Evolutionary conservation across 768 basidiomycete species (phyloP).

Genomic region (Austroboletus festivus): DNA sequence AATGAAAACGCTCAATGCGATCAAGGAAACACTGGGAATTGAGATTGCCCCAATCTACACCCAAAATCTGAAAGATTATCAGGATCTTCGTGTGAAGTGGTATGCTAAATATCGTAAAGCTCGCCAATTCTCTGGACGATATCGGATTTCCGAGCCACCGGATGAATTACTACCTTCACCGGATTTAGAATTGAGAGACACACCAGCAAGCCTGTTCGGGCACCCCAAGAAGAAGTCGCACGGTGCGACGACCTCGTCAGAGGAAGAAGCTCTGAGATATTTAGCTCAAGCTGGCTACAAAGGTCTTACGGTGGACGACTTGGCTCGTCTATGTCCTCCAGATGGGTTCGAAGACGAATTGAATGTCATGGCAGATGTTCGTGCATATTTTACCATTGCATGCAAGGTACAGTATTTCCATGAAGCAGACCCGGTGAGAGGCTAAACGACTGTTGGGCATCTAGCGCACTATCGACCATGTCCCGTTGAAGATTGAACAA

Average conservation of each 20-base stretch:
- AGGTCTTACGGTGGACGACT: slow-evolving; percentile 19
- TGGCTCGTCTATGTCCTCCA: slow-evolving; percentile 23
- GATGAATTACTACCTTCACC: too few species aligned
- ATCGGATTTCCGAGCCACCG: background rate
- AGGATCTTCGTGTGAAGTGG: slow-evolving; percentile 24
- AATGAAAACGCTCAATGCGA: slow-evolving; percentile 15
- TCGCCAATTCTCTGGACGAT: background rate
- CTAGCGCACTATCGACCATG: slow-evolving; percentile 54
- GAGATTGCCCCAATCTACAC: slow-evolving; percentile 42
- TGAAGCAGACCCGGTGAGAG: background rate
- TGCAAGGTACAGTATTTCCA: slow-evolving; percentile 40
- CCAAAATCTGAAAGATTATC: slow-evolving; percentile 28
- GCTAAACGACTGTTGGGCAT: background rate
- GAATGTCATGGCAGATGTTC: slow-evolving; percentile 52
- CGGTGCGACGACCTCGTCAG: background rate
- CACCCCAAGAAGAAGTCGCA: too few species aligned
- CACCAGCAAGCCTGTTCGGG: too few species aligned
- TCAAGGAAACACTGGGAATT: slow-evolving; percentile 35
- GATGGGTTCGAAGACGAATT: slow-evolving; percentile 42
- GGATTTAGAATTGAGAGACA: too few species aligned
- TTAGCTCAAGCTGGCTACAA: slow-evolving; percentile 33
- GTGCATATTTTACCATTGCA: slow-evolving; percentile 55
- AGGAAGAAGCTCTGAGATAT: slow-evolving; percentile 17
- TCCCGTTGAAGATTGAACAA: slow-evolving; percentile 50
- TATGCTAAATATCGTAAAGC: slow-evolving; percentile 20